phyloP scores from a whole-genome alignment of 768 basidiomycete species.

The Tylopilus intermedius region DNA sequence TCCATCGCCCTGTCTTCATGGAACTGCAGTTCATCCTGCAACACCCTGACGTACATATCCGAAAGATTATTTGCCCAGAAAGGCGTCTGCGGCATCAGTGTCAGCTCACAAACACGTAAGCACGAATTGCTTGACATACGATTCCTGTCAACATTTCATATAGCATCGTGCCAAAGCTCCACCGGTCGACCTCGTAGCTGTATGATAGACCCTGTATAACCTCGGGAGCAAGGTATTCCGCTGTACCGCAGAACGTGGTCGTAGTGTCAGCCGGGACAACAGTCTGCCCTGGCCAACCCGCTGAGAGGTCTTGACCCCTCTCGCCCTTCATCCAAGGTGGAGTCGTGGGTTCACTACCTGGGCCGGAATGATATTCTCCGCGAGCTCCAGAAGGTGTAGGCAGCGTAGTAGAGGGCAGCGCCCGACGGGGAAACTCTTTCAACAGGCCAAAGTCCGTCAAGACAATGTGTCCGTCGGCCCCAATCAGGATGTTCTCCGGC shows the following conservation, averaged over 20 bases:
- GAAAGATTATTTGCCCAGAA: conserved; percentile 91
- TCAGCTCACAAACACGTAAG: conserved; percentile 15
- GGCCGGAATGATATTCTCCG: conserved; percentile 52
- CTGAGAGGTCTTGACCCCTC: conserved; percentile 45
- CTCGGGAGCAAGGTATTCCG: conserved; percentile 94
- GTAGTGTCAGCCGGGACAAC: conserved; percentile 56
- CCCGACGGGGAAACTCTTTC: conserved; percentile 76
- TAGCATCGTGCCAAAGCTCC: conserved; percentile 96
- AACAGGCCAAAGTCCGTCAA: conserved; percentile 96
- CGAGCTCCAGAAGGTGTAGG: conserved; percentile 52
- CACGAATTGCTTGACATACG: conserved; percentile 39
- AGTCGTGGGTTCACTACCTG: conserved; percentile 38
- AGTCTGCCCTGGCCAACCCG: conserved; percentile 54
- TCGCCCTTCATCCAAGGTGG: conserved; percentile 78
- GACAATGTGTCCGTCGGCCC: conserved; percentile 91
- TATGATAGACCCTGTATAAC: conserved; percentile 89
- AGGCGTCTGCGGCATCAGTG: conserved; percentile 56
- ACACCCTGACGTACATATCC: conserved; percentile 90
- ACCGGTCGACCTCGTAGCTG: conserved; percentile 96
- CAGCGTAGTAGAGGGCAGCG: conserved; percentile 43
- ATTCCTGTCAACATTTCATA: conserved; percentile 97
- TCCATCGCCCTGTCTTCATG: conserved; percentile 91
- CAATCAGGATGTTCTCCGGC: conserved; percentile 95
- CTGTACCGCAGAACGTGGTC: conserved; percentile 91
- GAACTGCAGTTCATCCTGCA: conserved; percentile 87